Evolutionary conservation across 2,329 filamentous ascomycete genomes (phyloP).

Genomic region (Penicillium crustosum): DNA sequence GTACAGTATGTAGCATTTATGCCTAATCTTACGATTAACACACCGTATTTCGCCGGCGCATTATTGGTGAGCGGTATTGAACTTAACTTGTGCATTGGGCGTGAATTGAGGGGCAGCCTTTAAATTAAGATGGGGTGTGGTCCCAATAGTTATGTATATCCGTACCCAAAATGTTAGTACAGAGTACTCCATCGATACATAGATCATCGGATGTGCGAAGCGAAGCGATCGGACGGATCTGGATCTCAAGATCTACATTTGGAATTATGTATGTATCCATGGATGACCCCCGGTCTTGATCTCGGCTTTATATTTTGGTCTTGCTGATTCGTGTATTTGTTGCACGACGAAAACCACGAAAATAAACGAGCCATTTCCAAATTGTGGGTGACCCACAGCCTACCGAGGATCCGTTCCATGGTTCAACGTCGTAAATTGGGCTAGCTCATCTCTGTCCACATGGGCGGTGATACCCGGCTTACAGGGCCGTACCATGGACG

Average conservation of each 20-base stretch:
- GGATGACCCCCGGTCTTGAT: neutral
- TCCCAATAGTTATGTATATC: neutral
- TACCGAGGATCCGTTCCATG: neutral
- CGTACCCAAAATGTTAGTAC: neutral
- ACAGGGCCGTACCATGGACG: slow-evolving; percentile 11
- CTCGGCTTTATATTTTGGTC: neutral
- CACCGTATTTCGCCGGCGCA: neutral
- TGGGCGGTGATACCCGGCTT: slow-evolving; percentile 7
- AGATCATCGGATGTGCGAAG: neutral
- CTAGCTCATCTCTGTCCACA: neutral
- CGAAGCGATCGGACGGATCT: neutral
- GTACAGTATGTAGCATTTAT: neutral
- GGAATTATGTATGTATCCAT: neutral
- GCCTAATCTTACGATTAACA: neutral
- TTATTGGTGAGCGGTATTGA: neutral
- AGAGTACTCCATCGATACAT: neutral
- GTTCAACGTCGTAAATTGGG: neutral
- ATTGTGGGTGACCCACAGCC: slow-evolving; percentile 2
- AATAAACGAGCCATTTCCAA: neutral
- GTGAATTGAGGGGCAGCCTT: neutral
- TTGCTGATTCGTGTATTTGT: neutral
- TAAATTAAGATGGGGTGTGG: neutral
- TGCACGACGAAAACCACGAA: neutral
- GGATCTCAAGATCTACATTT: neutral
- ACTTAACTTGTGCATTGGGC: neutral